Conservation (phyloP, 2,329 filamentous ascomycete species). For the Sclerotinia minor region DNA sequence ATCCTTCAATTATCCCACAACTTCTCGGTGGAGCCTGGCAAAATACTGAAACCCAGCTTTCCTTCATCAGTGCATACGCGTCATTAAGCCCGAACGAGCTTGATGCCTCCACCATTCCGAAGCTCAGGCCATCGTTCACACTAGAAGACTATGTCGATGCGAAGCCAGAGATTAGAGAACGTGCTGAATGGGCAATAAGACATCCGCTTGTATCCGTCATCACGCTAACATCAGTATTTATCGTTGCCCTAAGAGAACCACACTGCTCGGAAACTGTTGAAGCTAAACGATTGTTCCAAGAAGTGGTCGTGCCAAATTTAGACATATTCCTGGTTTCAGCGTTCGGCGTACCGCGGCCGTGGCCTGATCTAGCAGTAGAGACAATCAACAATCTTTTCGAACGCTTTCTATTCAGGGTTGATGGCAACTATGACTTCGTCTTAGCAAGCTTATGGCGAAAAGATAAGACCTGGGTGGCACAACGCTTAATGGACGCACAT, state of each 20-base stretch:
- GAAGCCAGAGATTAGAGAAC: slow-evolving; percentile 58
- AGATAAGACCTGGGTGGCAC: slow-evolving; percentile 82
- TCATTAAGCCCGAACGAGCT: slow-evolving; percentile 73
- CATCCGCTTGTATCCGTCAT: slow-evolving; percentile 88
- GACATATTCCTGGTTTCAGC: slow-evolving; percentile 78
- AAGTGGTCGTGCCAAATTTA: slow-evolving; percentile 70
- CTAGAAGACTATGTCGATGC: slow-evolving; percentile 61
- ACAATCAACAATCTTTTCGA: slow-evolving; percentile 77
- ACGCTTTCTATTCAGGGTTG: slow-evolving; percentile 77
- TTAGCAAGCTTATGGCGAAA: slow-evolving; percentile 90
- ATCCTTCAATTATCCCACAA: slow-evolving; percentile 76
- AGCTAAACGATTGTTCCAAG: slow-evolving; percentile 65
- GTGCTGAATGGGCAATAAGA: slow-evolving; percentile 68
- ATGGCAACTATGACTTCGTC: slow-evolving; percentile 81
- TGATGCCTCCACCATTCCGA: slow-evolving; percentile 81
- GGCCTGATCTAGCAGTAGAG: slow-evolving; percentile 72
- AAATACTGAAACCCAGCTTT: slow-evolving; percentile 82
- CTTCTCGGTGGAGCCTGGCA: slow-evolving; percentile 91
- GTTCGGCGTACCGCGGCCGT: slow-evolving; percentile 74
- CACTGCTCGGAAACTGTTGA: slow-evolving; percentile 63
- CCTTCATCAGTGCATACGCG: slow-evolving; percentile 88
- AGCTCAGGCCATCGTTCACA: slow-evolving; percentile 75
- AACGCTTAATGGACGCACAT: slow-evolving; percentile 75
- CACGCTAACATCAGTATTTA: slow-evolving; percentile 70
- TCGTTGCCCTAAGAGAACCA: slow-evolving; percentile 61